Evolutionary conservation across 1,284 basidiomycete genomes (phyloP), one percentile per base, ranked within the genome.

Genomic region (Sparassis latifolia): DNA sequence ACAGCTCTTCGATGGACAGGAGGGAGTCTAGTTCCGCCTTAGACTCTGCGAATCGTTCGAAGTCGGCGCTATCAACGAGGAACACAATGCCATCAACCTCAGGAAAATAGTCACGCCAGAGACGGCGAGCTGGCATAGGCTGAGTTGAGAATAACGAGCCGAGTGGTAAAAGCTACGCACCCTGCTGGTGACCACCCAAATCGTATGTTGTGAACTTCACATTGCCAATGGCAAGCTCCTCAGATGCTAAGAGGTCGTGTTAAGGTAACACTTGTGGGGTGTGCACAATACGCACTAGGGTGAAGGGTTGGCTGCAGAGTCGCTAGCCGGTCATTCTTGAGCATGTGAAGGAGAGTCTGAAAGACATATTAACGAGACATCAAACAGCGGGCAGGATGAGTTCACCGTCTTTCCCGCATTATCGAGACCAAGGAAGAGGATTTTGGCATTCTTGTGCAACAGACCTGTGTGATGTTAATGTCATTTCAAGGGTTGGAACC

Each of bases 31-130:
- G 84, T 74, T 99, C 97, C 9, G 91, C 92, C 70, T 97, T 97
- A 55, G 91, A 92, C 72, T 99, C 97, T 5, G 86, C 71, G 72
- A 99, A 97, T 45, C 97, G 91, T 73, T 98, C 96, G 63, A 87
- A 86, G 75, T 99, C 97, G 59, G 94, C 92, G 56, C 86, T 89
- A 76, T 99, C 97, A 56, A 99, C 96, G 52, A 99, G 79, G 82
- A 99, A 99, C 66, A 99, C 86, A 62, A 99, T 98, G 33, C 93
- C 97, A 66, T 99, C 94, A 42, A 99, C 97, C 72, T 99, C 97
- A 51, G 97, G 96, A 86, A 99, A 99, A 77, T 99, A 99, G 71
- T 99, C 96, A 58, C 93, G 87, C 97, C 97, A 99, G 67, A 99
- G 86, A 62, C 97, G 90, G 62, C 97, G 94, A 50, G 97, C 95